These are phyloP conservation scores for Podaxis sp. DNA, from an alignment of 768 basidiomycete species.

Conservation along the genomic window DNA sequence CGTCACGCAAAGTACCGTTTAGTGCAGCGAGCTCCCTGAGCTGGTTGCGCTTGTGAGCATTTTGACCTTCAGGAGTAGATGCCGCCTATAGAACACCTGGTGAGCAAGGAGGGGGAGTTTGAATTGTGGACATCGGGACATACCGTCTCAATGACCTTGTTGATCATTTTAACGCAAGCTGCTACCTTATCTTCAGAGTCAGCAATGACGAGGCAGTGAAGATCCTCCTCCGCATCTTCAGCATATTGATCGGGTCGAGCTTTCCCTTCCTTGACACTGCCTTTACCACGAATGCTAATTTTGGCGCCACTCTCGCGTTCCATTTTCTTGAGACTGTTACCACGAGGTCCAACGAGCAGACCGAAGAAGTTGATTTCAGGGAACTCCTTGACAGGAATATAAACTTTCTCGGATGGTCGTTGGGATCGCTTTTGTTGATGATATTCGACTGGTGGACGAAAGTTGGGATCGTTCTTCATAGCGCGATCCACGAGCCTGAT, in stretches of 20 bases:
- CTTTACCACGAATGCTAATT: constrained; percentile 97
- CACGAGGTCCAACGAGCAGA: constrained; percentile 94
- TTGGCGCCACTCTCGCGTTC: constrained; percentile 97
- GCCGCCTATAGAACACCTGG: constrained; percentile 65
- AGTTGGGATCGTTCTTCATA: constrained; percentile 97
- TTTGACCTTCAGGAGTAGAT: constrained; percentile 98
- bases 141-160: constrained; percentile 96
- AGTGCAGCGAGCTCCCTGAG: constrained; percentile 95
- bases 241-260: constrained; percentile 91
- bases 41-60: constrained; percentile 99
- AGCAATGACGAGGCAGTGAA: constrained; percentile 94
- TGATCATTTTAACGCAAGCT: constrained; percentile 91
- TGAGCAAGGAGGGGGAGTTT: neutral
- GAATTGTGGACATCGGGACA: constrained; percentile 23
- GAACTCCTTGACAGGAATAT: constrained; percentile 99
- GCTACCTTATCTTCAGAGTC: constrained; percentile 91
- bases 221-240: constrained; percentile 97
- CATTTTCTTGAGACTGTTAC: constrained; percentile 99
- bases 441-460: constrained; percentile 95
- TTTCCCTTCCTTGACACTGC: constrained; percentile 98
- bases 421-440: constrained; percentile 92
- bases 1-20: constrained; percentile 98
- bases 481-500: constrained; percentile 92
- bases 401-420: constrained; percentile 95
- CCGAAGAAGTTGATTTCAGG: constrained; percentile 99